Percentiles rank a stretch among this genome's conserved stretches.
These are phyloP conservation scores for Oxyria digyna DNA, from an alignment of 148 eudicot genomes.

Conservation along the genomic window DNA sequence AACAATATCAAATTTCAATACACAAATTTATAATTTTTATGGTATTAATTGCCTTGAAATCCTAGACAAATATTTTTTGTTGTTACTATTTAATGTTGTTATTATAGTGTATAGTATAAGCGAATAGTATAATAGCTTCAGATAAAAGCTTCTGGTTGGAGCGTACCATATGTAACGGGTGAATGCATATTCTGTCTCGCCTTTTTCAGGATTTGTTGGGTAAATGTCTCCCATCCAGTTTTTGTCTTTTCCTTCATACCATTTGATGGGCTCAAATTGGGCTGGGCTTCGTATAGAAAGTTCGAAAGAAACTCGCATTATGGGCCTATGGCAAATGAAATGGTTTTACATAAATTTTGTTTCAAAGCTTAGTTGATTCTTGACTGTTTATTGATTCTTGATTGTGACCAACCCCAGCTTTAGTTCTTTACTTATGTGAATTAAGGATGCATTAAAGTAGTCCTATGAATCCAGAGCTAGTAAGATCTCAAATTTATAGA, in stretches of 20 bases:
- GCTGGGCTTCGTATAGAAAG: not conserved
- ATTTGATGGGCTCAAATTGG: slow-evolving; percentile 2
- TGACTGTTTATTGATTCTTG: too few species aligned
- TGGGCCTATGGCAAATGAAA: not conserved
- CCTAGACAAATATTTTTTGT: too few species aligned
- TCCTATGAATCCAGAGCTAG: too few species aligned
- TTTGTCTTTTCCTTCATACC: not conserved
- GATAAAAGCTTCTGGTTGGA: slow-evolving; percentile 1
- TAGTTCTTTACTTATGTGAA: too few species aligned
- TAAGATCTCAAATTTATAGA: too few species aligned
- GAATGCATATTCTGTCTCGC: not conserved
- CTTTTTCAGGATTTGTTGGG: not conserved
- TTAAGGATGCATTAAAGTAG: too few species aligned
- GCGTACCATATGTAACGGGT: not conserved
- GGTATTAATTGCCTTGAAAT: too few species aligned
- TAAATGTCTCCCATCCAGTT: not conserved
- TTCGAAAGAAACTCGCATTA: not conserved
- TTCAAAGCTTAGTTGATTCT: too few species aligned
- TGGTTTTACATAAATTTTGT: not conserved
- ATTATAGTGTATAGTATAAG: too few species aligned
- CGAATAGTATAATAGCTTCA: not conserved
- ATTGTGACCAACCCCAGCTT: too few species aligned
- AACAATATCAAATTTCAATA: too few species aligned
- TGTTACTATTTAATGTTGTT: not conserved
- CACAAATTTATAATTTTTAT: too few species aligned